phyloP scores from a whole-genome alignment of 169 alveolate species.

The Plasmodium cynomolgi region DNA sequence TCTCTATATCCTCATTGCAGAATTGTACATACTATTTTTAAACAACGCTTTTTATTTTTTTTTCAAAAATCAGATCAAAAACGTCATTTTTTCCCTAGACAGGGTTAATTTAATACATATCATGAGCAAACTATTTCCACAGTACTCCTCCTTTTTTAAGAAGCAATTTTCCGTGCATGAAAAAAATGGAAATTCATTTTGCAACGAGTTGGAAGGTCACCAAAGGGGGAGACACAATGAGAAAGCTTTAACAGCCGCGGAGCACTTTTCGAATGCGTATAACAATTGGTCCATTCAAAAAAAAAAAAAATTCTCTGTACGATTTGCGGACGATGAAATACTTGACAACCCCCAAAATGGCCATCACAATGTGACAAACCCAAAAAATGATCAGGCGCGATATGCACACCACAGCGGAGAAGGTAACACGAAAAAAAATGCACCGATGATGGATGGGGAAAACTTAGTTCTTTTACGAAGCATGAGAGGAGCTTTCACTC shows the following conservation, averaged over 20 bases:
- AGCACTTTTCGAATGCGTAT: not conserved
- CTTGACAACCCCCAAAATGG: not conserved
- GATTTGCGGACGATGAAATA: not conserved
- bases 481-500: not conserved
- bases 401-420: not conserved
- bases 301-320: slow-evolving; percentile 2
- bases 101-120: slow-evolving; percentile 43
- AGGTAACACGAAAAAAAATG: not conserved
- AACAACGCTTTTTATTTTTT: slow-evolving; percentile 37
- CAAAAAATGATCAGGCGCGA: not conserved
- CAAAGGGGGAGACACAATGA: not conserved
- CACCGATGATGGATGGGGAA: not conserved
- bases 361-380: not conserved
- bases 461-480: not conserved
- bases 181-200: not conserved
- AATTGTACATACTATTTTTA: slow-evolving; percentile 35
- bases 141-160: slow-evolving; percentile 22
- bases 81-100: slow-evolving; percentile 15
- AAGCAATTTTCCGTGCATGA: not conserved
- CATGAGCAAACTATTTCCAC: slow-evolving; percentile 33
- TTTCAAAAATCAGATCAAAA: slow-evolving; percentile 2
- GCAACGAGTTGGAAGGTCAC: not conserved
- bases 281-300: not conserved
- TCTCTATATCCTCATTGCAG: slow-evolving; percentile 19
- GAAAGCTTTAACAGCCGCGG: not conserved